Evolutionary conservation across 306 rosid genomes (phyloP), one percentile per base, ranked within the genome.

Genomic region (Potentilla sterilis): DNA sequence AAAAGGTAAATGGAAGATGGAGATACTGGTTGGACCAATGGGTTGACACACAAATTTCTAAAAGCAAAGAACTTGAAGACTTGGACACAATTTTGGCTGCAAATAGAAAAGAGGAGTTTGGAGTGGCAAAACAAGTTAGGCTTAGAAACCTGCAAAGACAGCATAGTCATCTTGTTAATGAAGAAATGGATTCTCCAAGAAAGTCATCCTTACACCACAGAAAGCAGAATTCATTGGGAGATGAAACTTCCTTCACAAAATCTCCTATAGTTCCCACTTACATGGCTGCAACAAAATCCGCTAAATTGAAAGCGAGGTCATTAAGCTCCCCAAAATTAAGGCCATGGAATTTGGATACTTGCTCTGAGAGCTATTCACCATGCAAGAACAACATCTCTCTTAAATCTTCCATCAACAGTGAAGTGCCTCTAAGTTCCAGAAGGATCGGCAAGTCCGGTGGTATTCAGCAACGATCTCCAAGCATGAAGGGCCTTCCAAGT

Each of bases 211-310:
- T 41, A 15, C 79, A 80, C 79, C 91, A 90, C 64, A 85, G 81
- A 62, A 90, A 84, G 71, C 90, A 86, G 61, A 65, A 77, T 79
- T 90, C 95, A 70, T n/a, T 86, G 51, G 98, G 88, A 49, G 90
- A 85, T 40, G 87, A 83, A 43, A 80, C 70, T 65, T 86, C 92
- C 62, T 83, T 84, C 28, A 64, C 93, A 81, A 85, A 85, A 84
- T 85, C 93, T 63, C 97, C 97, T 18, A 41, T 66, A 67, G 85
- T 88, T 62, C 99, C 99, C 0, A 78, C 99, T 65, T 95, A 95
- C 85, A 95, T 95, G 98, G 98, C 97, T 11, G 90, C 96, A 42
- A 95, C 98, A 6, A 97, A 92, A 84, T 95, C 98, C 24, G 93
- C 96, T 15, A 95, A 69, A 77, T 92, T 96, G 58, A 90, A 83